These are phyloP conservation scores for Madurella fahalii DNA, from an alignment of 2,329 filamentous ascomycete genomes.

Conservation along the genomic window DNA sequence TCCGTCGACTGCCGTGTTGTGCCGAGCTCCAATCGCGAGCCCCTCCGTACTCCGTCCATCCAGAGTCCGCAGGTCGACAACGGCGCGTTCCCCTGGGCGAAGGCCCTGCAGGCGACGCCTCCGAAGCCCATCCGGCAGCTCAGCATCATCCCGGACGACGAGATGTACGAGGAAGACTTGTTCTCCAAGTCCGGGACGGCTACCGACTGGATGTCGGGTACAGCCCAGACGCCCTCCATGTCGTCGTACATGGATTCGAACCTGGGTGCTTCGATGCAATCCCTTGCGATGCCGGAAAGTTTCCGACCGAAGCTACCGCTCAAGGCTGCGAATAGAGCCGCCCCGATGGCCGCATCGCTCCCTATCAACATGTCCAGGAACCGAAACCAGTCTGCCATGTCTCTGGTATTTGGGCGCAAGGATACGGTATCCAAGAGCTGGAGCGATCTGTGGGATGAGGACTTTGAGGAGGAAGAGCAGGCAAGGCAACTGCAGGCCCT, in stretches of 20 bases:
- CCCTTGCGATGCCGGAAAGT: constrained; percentile 51
- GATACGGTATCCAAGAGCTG: constrained; percentile 94
- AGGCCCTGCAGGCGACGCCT: constrained; percentile 75
- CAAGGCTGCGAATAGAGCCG: constrained; percentile 49
- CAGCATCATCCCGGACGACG: constrained; percentile 77
- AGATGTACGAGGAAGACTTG: constrained; percentile 77
- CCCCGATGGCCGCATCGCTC: constrained; percentile 63
- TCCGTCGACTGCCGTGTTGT: constrained; percentile 72
- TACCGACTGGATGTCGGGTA: constrained; percentile 74
- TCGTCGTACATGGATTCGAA: constrained; percentile 82
- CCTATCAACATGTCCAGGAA: constrained; percentile 78
- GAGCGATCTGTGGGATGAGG: constrained; percentile 98
- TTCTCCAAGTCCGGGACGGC: constrained; percentile 74
- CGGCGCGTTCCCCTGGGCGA: constrained; percentile 91
- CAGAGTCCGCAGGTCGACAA: constrained; percentile 78
- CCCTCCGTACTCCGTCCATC: constrained; percentile 90
- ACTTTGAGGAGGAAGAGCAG: constrained; percentile 68
- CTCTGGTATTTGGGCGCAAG: constrained; percentile 73
- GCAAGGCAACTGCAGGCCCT: constrained; percentile 55
- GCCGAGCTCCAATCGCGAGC: constrained; percentile 86
- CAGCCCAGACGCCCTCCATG: constrained; percentile 73
- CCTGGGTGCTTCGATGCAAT: constrained; percentile 76
- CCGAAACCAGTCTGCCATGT: constrained; percentile 64
- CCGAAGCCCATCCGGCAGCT: constrained; percentile 73
- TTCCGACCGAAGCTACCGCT: constrained; percentile 39